Evolutionary conservation across 108 stramenopile species (phyloP), one percentile per base, ranked within the genome.

Genomic region (Fragilaria radians): DNA sequence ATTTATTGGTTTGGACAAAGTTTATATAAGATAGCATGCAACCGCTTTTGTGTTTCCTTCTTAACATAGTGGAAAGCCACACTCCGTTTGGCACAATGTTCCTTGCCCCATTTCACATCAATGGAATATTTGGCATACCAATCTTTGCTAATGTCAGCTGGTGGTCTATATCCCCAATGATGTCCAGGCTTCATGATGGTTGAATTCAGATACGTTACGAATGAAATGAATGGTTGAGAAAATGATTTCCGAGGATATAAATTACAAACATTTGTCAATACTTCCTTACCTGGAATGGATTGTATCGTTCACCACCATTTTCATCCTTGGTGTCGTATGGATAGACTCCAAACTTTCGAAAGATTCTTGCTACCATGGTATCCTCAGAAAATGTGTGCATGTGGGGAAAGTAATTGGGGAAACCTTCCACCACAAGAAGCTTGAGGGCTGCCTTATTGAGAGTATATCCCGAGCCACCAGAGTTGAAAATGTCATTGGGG

Each of bases 51-150:
- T 46, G 75, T 64, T 34, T 74, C 63, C 28, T 66, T 75, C 66
- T 95, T 94, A 30, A 96, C 78, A 63, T 97, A 97, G 64, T 97
- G 96, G 59, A 97, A 97, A 9, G 94, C 93, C 14, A 96, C 73
- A 55, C 89, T 89, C 47, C 81, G 74, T 17, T 75, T 64, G 19
- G 95, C 77, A 68, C 95, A 97, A 67, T 95, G 95, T 54, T 95
- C 95, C 4, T 75, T 54, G 0, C 94, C 95, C 58, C 77, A 70
- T 55, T 93, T 95, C 63, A 89, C 76, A 54, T 88, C 79, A 61
- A 93, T 88, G 27, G 85, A 86, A 61, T 95, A 93, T 32, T 73
- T 88, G 18, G 80, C 81, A 59, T 93, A 95, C 95, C 95, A 95
- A 63, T 93, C 94, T 46, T 76, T 63, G 14, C 32, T 66, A 14